Evolutionary conservation across 371 early-diverging fungal genomes (phyloP).

Genomic region (Blastocladiella emersonii): DNA sequence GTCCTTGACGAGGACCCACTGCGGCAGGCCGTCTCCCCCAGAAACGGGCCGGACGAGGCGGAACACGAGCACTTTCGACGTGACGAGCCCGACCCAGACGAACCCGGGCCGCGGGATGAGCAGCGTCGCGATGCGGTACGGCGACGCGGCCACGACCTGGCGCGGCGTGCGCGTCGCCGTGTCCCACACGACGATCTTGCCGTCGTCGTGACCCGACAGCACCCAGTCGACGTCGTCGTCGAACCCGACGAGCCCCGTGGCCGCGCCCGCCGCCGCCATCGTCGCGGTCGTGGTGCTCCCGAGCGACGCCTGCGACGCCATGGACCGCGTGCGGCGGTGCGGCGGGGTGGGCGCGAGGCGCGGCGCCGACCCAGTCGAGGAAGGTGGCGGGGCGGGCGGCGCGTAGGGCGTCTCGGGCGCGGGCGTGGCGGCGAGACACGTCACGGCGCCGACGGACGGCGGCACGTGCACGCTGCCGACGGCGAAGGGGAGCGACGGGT

Average conservation of each 20-base stretch:
- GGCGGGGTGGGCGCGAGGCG: neutral
- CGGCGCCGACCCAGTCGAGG: no score
- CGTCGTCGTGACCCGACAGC: conserved; percentile 64
- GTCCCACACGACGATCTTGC: conserved; percentile 62
- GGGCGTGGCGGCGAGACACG: conserved; percentile 33
- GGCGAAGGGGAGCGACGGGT: neutral
- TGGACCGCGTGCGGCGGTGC: neutral
- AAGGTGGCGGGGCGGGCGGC: neutral
- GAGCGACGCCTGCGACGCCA: neutral
- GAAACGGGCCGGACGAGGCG: conserved; percentile 35
- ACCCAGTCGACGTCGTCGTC: conserved; percentile 30
- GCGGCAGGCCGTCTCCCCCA: neutral
- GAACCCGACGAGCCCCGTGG: neutral
- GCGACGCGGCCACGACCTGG: conserved; percentile 35
- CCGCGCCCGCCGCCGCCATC: neutral
- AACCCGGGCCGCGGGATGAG: conserved; percentile 41
- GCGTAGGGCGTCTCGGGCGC: conserved; percentile 4
- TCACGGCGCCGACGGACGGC: conserved; percentile 42
- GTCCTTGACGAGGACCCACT: conserved; percentile 50
- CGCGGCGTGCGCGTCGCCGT: conserved; percentile 25
- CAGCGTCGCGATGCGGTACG: conserved; percentile 54
- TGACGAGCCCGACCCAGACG: conserved; percentile 66
- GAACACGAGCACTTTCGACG: conserved; percentile 64
- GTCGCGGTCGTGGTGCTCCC: no score
- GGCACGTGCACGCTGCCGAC: conserved; percentile 19